Percentiles rank a stretch among this genome's conserved stretches.
Conservation (phyloP, 192 early-diverging fungal species). For the Coemansia sp. region DNA sequence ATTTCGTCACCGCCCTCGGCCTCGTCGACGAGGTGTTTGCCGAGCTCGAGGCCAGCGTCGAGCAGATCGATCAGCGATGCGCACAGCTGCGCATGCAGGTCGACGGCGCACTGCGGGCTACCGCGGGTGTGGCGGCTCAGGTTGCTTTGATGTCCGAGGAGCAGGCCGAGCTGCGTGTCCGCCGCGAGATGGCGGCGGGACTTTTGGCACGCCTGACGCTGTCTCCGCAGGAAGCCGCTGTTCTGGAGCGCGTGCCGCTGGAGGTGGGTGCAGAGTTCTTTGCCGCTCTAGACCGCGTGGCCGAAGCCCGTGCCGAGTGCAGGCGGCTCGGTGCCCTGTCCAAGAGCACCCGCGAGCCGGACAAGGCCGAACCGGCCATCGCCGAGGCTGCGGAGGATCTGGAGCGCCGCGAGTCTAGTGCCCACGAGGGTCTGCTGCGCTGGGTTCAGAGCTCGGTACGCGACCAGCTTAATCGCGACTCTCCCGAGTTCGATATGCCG, state of each 20-base stretch:
- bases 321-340: conserved; percentile 19
- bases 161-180: conserved; percentile 14
- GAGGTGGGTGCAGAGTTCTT: conserved; percentile 8
- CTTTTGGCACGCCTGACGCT: conserved; percentile 18
- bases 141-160: conserved; percentile 27
- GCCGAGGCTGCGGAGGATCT: conserved; percentile 20
- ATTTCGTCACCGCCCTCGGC: conserved; percentile 26
- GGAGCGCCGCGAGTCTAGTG: conserved; percentile 16
- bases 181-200: conserved; percentile 3
- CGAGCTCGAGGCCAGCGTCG: conserved; percentile 23
- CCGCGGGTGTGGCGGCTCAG: conserved; percentile 16
- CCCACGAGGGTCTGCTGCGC: conserved; percentile 17
- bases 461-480: conserved; percentile 10
- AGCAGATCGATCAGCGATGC: conserved; percentile 19
- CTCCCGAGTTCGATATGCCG: conserved; percentile 14
- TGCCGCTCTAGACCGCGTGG: conserved; percentile 15
- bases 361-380: conserved; percentile 14
- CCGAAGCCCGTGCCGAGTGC: conserved; percentile 13
- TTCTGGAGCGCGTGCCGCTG: background rate
- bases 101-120: conserved; percentile 15
- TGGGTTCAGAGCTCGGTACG: conserved; percentile 30
- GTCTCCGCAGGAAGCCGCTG: background rate
- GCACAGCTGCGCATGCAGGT: conserved; percentile 10
- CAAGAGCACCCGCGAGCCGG: too few relatives aligned
- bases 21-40: conserved; percentile 27